Conservation (phyloP, 768 basidiomycete species). For the Macrolepiota dolichaula region DNA sequence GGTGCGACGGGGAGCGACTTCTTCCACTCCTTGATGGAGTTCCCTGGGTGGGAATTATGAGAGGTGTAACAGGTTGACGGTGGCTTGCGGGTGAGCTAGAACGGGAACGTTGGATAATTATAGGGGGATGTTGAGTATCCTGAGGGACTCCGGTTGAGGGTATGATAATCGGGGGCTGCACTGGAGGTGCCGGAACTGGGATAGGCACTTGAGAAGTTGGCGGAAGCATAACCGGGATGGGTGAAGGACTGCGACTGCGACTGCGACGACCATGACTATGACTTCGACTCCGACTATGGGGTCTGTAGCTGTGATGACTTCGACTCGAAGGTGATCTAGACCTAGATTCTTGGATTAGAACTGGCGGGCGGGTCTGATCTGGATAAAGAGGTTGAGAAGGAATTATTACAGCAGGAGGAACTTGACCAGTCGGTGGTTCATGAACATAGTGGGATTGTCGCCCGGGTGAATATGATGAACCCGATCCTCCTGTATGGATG, state of each 20-base stretch:
- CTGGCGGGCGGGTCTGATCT: not conserved
- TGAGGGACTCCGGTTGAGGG: not conserved
- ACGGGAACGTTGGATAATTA: conserved; percentile 13
- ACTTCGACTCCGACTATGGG: conserved; percentile 1
- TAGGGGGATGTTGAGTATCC: conserved; percentile 1
- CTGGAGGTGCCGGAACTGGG: conserved; percentile 12
- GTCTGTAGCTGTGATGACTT: not conserved
- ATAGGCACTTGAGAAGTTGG: conserved; percentile 7
- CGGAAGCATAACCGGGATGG: conserved; percentile 8
- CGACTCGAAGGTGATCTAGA: conserved; percentile 2
- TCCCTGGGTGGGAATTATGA: not conserved
- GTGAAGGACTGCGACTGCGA: not conserved
- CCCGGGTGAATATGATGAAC: conserved; percentile 17
- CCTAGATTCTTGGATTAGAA: not conserved
- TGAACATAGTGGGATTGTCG: not conserved
- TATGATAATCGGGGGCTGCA: conserved; percentile 12
- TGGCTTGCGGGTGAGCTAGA: not conserved
- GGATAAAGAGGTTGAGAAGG: not conserved
- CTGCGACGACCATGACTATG: conserved; percentile 5
- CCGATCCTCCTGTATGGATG: conserved; percentile 3
- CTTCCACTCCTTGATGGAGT: not conserved
- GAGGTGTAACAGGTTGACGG: not conserved
- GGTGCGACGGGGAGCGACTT: not conserved
- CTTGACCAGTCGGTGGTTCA: too few relatives aligned
- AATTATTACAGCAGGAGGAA: not conserved